Evolutionary conservation across 2,329 filamentous ascomycete genomes (phyloP).

Genomic region (Hypoxylon sp.): DNA sequence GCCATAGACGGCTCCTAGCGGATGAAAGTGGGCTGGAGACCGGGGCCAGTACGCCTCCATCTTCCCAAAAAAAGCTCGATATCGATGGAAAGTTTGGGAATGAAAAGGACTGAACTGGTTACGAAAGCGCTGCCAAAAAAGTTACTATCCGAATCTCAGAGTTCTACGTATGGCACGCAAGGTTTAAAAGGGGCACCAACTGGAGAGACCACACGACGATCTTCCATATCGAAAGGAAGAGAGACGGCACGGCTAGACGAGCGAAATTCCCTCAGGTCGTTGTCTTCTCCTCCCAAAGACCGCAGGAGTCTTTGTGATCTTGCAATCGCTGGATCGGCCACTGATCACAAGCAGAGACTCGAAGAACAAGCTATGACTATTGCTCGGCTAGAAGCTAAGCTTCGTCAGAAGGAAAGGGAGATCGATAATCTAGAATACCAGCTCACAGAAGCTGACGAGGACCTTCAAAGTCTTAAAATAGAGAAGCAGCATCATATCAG

Average conservation of each 20-base stretch:
- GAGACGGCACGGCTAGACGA: background rate
- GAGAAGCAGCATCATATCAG: slow-evolving; percentile 11
- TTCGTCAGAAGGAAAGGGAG: background rate
- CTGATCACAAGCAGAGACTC: background rate
- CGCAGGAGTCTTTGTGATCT: background rate
- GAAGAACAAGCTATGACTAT: background rate
- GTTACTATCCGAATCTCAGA: background rate
- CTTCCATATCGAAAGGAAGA: background rate
- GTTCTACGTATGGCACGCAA: background rate
- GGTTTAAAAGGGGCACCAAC: background rate
- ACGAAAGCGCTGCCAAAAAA: background rate
- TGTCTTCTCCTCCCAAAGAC: background rate
- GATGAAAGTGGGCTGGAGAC: background rate
- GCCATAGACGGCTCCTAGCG: background rate
- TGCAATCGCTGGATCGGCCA: background rate
- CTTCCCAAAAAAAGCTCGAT: background rate
- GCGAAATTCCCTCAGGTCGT: background rate
- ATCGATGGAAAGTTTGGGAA: background rate
- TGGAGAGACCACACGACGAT: background rate
- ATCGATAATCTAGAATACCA: background rate
- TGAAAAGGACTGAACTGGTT: background rate
- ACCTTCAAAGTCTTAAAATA: background rate
- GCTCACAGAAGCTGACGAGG: slow-evolving; percentile 3
- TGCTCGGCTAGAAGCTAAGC: background rate
- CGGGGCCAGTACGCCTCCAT: background rate